Percentiles rank a stretch among this genome's conserved stretches.
These are phyloP conservation scores for Zoysia pacifica DNA, from an alignment of 176 grass and related monocot genomes.

Conservation along the genomic window DNA sequence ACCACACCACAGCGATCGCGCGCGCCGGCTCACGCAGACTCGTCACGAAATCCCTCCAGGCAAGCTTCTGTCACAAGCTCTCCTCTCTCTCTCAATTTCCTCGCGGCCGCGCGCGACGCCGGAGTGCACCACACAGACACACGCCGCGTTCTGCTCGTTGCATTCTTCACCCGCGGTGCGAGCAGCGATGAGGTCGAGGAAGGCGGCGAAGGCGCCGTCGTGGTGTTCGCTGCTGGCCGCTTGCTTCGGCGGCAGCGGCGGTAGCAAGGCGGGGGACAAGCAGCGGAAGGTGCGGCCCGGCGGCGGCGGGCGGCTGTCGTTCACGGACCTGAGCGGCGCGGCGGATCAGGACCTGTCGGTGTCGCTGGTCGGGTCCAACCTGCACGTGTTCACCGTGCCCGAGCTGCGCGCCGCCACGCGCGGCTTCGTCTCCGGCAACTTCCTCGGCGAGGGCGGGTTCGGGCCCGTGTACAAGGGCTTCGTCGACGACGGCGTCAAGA, in stretches of 20 bases:
- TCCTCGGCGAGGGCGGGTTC: slow-evolving; percentile 80
- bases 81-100: neutral
- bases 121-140: neutral
- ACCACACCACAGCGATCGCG: neutral
- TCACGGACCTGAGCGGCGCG: slow-evolving; percentile 62
- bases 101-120: neutral
- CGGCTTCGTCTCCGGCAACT: slow-evolving; percentile 60
- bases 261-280: neutral
- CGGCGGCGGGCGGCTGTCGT: slow-evolving; percentile 50
- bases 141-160: neutral
- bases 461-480: slow-evolving; percentile 72
- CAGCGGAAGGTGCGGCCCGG: slow-evolving; percentile 34
- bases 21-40: neutral
- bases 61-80: neutral
- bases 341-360: slow-evolving; percentile 67
- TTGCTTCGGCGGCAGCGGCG: slow-evolving; percentile 30
- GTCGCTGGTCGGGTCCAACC: slow-evolving; percentile 68
- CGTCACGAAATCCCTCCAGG: neutral
- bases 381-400: slow-evolving; percentile 60
- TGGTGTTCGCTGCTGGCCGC: slow-evolving; percentile 42
- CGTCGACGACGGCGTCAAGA: slow-evolving; percentile 60
- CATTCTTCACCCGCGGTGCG: neutral
- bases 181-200: slow-evolving; percentile 36
- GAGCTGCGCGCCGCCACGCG: slow-evolving; percentile 56
- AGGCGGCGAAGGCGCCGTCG: neutral